Conservation (phyloP, 352 stramenopile genomes). For the Pythium brachiatum region DNA sequence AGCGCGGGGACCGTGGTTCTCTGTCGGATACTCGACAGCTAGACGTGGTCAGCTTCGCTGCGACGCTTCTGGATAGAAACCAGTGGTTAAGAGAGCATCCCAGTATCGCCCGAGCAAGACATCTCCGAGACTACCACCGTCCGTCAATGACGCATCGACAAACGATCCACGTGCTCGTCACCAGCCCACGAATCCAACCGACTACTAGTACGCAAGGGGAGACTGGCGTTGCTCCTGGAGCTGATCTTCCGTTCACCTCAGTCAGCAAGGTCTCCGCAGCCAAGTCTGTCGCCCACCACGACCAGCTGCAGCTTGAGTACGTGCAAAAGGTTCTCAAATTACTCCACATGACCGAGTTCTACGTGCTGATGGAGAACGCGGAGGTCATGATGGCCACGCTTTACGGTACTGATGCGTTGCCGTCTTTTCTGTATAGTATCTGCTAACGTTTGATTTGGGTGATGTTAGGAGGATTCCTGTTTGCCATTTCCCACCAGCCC, state of each 20-base stretch:
- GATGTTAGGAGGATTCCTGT: constrained; percentile 17
- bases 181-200: background rate
- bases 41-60: background rate
- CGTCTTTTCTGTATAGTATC: no score
- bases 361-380: constrained; percentile 25
- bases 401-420: constrained; percentile 1
- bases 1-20: no score
- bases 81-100: background rate
- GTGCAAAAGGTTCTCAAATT: constrained; percentile 20
- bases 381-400: constrained; percentile 25
- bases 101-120: background rate
- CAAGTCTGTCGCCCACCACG: background rate
- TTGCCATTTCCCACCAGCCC: constrained; percentile 25
- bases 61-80: background rate
- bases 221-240: background rate
- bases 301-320: constrained; percentile 11
- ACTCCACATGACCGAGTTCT: constrained; percentile 34
- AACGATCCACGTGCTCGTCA: background rate
- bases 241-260: background rate
- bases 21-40: no score
- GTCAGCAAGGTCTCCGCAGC: background rate
- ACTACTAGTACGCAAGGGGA: background rate
- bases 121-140: background rate
- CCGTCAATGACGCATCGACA: background rate
- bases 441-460: background rate